phyloP scores from a whole-genome alignment of 2,329 filamentous ascomycete genomes.

The Aspergillus brunneoviolaceus region DNA sequence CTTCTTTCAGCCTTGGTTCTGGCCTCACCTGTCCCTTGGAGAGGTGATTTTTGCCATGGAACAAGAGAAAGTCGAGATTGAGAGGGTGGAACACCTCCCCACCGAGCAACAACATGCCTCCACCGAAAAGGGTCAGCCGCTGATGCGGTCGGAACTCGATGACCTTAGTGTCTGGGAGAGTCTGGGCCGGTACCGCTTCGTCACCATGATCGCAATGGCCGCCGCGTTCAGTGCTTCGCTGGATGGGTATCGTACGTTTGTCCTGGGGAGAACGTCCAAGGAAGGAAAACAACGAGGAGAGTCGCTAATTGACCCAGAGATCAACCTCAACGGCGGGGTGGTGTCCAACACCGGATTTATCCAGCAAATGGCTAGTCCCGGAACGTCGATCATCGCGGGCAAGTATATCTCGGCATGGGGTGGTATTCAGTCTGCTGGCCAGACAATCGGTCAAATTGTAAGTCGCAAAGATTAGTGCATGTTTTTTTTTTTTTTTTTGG shows the following conservation, averaged over 20 bases:
- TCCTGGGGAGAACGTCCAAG: background rate
- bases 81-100: constrained; percentile 5
- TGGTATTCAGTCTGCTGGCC: constrained; percentile 41
- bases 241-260: constrained; percentile 43
- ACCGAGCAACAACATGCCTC: background rate
- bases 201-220: constrained; percentile 40
- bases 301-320: constrained; percentile 16
- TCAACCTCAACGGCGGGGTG: constrained; percentile 41
- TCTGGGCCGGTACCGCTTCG: constrained; percentile 35
- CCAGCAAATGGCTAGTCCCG: constrained; percentile 32
- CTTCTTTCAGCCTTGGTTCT: too few relatives aligned
- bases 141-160: constrained; percentile 40
- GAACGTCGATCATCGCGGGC: constrained; percentile 34
- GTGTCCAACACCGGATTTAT: constrained; percentile 46
- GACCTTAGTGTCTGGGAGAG: constrained; percentile 43
- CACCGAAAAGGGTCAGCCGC: constrained; percentile 7
- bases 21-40: background rate
- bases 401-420: constrained; percentile 44
- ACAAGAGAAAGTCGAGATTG: constrained; percentile 1
- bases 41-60: background rate
- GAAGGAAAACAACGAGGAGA: too few relatives aligned
- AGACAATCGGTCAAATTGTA: constrained; percentile 43
- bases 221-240: constrained; percentile 45
- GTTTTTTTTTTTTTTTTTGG: too few relatives aligned
- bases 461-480: too few relatives aligned